Evolutionary conservation across 805 yeast species (phyloP).

Genomic region (Tetrapisispora namnaoensis): DNA sequence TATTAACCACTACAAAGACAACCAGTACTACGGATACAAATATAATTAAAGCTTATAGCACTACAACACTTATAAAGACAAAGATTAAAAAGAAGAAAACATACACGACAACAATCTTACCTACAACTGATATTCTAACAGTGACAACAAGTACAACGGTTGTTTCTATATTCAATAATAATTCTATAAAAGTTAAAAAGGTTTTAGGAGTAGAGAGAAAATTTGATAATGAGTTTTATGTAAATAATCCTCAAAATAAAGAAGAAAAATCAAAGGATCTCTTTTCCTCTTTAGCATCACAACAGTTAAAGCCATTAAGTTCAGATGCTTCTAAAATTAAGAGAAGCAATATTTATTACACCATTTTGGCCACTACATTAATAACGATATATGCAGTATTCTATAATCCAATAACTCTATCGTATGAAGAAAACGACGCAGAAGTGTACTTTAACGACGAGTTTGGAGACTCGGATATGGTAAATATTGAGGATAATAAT

Average conservation of each 20-base stretch:
- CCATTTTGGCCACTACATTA: background rate
- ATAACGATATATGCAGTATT: background rate
- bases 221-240: background rate
- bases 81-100: background rate
- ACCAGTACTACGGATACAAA: slow-evolving; percentile 7
- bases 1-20: slow-evolving; percentile 7
- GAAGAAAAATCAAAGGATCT: background rate
- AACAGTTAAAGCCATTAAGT: background rate
- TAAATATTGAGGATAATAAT: slow-evolving; percentile 63
- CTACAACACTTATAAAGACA: slow-evolving; percentile 6
- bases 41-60: slow-evolving; percentile 7
- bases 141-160: background rate
- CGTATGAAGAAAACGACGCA: background rate
- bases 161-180: background rate
- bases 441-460: background rate
- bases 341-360: background rate
- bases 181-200: no score
- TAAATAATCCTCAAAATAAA: background rate
- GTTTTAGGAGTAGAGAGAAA: no score
- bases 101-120: background rate
- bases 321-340: background rate
- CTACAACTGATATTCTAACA: slow-evolving; percentile 4
- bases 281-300: background rate
- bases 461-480: slow-evolving; percentile 56
- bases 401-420: background rate